A percentile compares a stretch with the other conserved stretches of the same genome.
phyloP scores from a whole-genome alignment of 179 eudicot genomes.

The Silene vulgaris region DNA sequence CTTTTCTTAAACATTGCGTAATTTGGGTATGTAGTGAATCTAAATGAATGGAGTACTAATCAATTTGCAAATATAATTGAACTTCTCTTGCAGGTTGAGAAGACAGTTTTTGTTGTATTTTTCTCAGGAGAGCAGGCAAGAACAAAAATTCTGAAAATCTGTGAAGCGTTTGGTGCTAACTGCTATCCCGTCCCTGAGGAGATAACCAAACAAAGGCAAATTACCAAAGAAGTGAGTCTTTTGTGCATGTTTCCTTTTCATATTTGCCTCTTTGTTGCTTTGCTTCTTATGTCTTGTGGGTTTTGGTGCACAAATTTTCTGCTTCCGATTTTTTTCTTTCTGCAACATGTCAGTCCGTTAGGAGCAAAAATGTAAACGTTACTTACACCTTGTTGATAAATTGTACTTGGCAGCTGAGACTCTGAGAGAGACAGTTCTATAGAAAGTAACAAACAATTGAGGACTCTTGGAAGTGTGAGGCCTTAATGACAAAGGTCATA shows the following conservation, averaged over 20 bases:
- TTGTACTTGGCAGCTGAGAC: neutral
- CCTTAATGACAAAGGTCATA: neutral
- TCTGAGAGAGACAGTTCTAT: neutral
- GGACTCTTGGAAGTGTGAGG: neutral
- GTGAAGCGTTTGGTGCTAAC: conserved; percentile 93
- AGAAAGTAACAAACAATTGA: neutral
- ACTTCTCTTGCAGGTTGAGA: conserved; percentile 76
- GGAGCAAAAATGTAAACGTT: neutral
- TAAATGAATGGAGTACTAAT: conserved; percentile 10
- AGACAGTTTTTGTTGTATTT: conserved; percentile 84
- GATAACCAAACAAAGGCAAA: conserved; percentile 64
- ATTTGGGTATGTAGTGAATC: neutral
- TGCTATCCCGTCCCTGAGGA: conserved; percentile 95
- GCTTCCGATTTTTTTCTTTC: conserved; percentile 6
- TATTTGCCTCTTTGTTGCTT: conserved; percentile 6
- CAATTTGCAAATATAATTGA: neutral
- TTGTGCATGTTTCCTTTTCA: conserved; percentile 8
- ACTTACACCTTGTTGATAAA: neutral
- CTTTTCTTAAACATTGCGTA: neutral
- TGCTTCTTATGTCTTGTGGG: neutral
- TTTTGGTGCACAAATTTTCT: neutral
- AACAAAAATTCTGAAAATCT: conserved; percentile 81
- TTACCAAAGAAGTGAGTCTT: conserved; percentile 71
- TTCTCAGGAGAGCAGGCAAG: conserved; percentile 98
- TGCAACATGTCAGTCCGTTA: neutral